Percentiles rank a stretch among this genome's conserved stretches.
These are phyloP conservation scores for Boletellus deceptivus DNA, from an alignment of 1,284 basidiomycete genomes.

Conservation along the genomic window DNA sequence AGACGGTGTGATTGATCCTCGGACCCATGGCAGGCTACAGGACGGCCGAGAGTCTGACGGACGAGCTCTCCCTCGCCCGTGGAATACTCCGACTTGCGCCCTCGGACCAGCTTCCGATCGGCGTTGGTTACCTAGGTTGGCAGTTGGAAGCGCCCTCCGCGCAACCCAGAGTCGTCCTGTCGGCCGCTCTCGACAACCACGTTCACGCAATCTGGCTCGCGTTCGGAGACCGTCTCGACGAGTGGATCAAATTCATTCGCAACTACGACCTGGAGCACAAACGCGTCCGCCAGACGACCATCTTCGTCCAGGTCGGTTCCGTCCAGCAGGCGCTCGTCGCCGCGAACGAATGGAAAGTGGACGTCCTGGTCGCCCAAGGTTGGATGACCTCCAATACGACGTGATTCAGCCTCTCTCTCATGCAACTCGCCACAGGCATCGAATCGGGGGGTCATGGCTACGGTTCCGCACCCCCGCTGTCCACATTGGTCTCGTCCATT, in stretches of 20 bases:
- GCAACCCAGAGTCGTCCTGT: constrained; percentile 37
- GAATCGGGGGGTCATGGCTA: constrained; percentile 77
- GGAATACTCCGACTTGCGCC: constrained; percentile 34
- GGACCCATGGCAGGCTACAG: constrained; percentile 42
- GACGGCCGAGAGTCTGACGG: constrained; percentile 40
- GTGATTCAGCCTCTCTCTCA: constrained; percentile 6
- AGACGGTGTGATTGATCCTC: constrained; percentile 1
- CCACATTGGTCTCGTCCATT: constrained; percentile 59
- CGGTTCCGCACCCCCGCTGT: constrained; percentile 51
- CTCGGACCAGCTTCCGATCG: constrained; percentile 51
- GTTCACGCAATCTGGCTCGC: constrained; percentile 73
- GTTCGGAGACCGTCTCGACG: constrained; percentile 56
- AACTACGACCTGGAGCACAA: constrained; percentile 43
- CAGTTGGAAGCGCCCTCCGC: constrained; percentile 49
- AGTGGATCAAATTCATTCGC: constrained; percentile 62
- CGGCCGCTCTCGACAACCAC: constrained; percentile 49
- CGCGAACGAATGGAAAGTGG: constrained; percentile 58
- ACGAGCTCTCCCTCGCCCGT: constrained; percentile 51
- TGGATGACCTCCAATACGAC: constrained; percentile 1
- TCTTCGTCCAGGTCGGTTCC: constrained; percentile 64
- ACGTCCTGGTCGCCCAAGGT: constrained; percentile 80
- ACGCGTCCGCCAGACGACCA: constrained; percentile 43
- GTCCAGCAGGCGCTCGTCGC: constrained; percentile 57
- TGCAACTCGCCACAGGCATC: constrained; percentile 45
- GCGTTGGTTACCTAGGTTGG: constrained; percentile 74